These are phyloP conservation scores for Trichoderma semiorbis DNA, from an alignment of 2,329 filamentous ascomycete genomes.

Conservation along the genomic window DNA sequence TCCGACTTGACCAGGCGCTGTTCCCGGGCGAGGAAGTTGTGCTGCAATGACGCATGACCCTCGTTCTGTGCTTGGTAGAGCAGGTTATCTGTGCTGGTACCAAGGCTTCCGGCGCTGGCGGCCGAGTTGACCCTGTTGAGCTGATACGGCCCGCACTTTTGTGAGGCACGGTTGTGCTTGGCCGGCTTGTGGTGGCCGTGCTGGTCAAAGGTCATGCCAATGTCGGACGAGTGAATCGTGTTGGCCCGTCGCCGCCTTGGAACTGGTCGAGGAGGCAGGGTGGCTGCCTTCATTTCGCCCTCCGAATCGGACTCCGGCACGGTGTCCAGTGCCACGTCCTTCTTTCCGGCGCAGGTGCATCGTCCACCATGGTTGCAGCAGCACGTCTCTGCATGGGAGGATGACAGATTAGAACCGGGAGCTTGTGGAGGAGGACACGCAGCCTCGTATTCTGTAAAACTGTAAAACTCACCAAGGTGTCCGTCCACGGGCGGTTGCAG, in stretches of 20 bases:
- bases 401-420: constrained; percentile 18
- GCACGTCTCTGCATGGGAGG: constrained; percentile 53
- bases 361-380: constrained; percentile 67
- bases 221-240: constrained; percentile 61
- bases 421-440: constrained; percentile 6
- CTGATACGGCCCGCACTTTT: constrained; percentile 61
- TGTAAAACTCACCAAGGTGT: constrained; percentile 52
- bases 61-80: constrained; percentile 38
- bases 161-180: constrained; percentile 58
- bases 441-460: constrained; percentile 17
- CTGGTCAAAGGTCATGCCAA: constrained; percentile 56
- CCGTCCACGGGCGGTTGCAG: constrained; percentile 55
- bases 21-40: constrained; percentile 39
- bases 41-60: constrained; percentile 34
- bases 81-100: constrained; percentile 41
- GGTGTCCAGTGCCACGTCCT: constrained; percentile 57
- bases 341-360: constrained; percentile 63
- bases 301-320: constrained; percentile 63
- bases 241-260: constrained; percentile 55
- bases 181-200: constrained; percentile 63
- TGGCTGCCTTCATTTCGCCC: constrained; percentile 35
- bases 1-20: constrained; percentile 59
- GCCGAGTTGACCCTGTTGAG: constrained; percentile 57
- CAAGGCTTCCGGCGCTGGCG: constrained; percentile 50
- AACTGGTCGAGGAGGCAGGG: constrained; percentile 40